Percentiles rank a stretch among this genome's conserved stretches.
Conservation (phyloP, 768 basidiomycete genomes). For the Auriscalpium orientale region DNA sequence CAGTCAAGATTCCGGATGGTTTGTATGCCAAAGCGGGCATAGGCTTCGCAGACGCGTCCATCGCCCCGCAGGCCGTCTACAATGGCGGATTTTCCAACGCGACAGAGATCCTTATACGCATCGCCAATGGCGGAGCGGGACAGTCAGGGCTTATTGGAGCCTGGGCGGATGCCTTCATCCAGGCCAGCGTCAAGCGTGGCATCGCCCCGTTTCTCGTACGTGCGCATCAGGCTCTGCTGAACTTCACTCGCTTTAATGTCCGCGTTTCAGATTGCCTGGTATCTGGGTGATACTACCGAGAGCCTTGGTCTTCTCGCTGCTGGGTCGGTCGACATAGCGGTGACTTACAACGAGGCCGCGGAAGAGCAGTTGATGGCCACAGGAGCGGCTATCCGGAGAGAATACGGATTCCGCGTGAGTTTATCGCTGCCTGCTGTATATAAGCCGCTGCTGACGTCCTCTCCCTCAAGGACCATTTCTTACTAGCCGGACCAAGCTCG, state of each 20-base stretch:
- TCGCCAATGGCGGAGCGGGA: constrained; percentile 43
- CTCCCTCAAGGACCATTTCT: neutral
- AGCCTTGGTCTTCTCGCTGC: constrained; percentile 35
- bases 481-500: constrained; percentile 36
- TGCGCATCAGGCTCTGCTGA: neutral
- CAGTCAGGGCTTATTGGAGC: constrained; percentile 42
- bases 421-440: constrained; percentile 19
- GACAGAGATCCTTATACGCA: constrained; percentile 33
- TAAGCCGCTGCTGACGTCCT: neutral
- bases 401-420: constrained; percentile 41
- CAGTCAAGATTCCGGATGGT: neutral
- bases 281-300: constrained; percentile 48
- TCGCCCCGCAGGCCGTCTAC: constrained; percentile 25
- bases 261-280: constrained; percentile 41
- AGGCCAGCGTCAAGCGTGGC: constrained; percentile 25
- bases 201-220: constrained; percentile 28
- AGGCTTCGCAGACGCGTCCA: neutral
- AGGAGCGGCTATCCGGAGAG: constrained; percentile 26
- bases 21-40: neutral
- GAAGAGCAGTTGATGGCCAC: constrained; percentile 30
- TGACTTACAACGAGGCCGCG: constrained; percentile 47
- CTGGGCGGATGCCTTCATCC: constrained; percentile 42
- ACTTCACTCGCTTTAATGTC: neutral
- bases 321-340: constrained; percentile 39
- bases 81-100: constrained; percentile 31